Conservation (phyloP, 495 filamentous ascomycete species). For the Zalerion maritima region DNA sequence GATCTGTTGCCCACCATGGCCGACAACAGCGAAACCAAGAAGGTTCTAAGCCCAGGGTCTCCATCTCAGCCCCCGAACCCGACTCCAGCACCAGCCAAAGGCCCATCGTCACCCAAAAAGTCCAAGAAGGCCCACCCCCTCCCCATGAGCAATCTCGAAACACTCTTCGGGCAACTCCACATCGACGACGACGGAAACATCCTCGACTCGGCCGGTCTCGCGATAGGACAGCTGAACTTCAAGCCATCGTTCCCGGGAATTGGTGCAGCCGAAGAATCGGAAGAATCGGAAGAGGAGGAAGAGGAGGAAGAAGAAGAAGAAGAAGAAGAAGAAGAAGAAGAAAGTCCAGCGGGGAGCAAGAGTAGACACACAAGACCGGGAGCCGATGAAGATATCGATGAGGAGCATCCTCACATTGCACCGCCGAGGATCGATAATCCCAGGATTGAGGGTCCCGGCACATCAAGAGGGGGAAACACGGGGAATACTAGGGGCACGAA, state of each 20-base stretch:
- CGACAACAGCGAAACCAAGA: too few species aligned
- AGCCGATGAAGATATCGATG: slow-evolving; percentile 3
- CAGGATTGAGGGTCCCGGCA: slow-evolving; percentile 1
- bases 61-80: too few species aligned
- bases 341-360: slow-evolving; percentile 2
- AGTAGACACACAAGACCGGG: slow-evolving; percentile 1
- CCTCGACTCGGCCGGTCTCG: slow-evolving; percentile 23
- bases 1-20: too few species aligned
- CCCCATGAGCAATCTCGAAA: too few species aligned
- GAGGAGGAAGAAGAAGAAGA: slow-evolving; percentile 6
- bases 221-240: slow-evolving; percentile 30
- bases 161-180: too few species aligned
- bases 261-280: slow-evolving; percentile 12
- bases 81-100: too few species aligned
- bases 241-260: too few species aligned
- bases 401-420: not conserved
- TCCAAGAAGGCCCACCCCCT: too few species aligned
- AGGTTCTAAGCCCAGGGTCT: too few species aligned
- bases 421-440: not conserved
- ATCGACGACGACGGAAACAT: slow-evolving; percentile 32
- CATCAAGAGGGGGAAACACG: too few species aligned
- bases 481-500: too few species aligned
- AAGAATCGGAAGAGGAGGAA: slow-evolving; percentile 8
- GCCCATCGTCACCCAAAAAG: too few species aligned
- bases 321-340: slow-evolving; percentile 2